A percentile compares a stretch with the other conserved stretches of the same genome.
These are phyloP conservation scores for Ilyonectria mors-panacis DNA, from an alignment of 2,329 filamentous ascomycete species.

Conservation along the genomic window DNA sequence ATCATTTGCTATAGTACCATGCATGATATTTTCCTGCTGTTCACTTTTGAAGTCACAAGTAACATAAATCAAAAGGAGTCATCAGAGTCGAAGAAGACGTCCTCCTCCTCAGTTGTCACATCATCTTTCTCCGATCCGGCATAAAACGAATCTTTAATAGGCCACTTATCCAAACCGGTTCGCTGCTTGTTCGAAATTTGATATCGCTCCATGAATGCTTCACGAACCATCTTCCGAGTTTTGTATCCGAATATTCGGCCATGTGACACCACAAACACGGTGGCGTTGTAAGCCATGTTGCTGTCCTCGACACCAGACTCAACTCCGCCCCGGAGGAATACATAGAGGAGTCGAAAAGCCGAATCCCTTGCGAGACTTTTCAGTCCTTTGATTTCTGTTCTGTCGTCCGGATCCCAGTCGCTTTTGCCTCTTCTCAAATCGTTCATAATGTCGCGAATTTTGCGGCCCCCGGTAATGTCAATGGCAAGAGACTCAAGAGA, in stretches of 20 bases:
- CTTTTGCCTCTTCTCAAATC: slow-evolving; percentile 17
- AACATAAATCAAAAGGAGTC: too few relatives aligned
- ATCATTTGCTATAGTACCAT: too few relatives aligned
- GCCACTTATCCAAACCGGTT: slow-evolving; percentile 8
- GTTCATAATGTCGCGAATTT: slow-evolving; percentile 1
- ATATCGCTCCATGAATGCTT: too few relatives aligned
- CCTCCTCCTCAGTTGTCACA: background rate
- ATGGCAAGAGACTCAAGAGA: slow-evolving; percentile 11
- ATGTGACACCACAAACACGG: slow-evolving; percentile 7
- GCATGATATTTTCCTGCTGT: too few relatives aligned
- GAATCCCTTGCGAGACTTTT: slow-evolving; percentile 17
- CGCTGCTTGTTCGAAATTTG: background rate
- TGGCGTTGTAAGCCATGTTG: slow-evolving; percentile 3
- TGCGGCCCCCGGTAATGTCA: slow-evolving; percentile 5
- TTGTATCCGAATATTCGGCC: slow-evolving; percentile 3
- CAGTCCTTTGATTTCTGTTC: slow-evolving; percentile 11
- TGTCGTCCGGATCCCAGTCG: slow-evolving; percentile 1
- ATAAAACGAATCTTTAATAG: background rate
- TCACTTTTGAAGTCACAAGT: too few relatives aligned
- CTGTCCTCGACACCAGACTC: background rate
- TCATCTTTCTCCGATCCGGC: slow-evolving; percentile 10
- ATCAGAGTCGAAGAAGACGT: too few relatives aligned
- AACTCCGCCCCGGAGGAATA: background rate
- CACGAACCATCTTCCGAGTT: background rate
- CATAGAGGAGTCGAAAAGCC: slow-evolving; percentile 13